phyloP scores from a whole-genome alignment of 2,329 filamentous ascomycete genomes.

The Botrytis fabae region DNA sequence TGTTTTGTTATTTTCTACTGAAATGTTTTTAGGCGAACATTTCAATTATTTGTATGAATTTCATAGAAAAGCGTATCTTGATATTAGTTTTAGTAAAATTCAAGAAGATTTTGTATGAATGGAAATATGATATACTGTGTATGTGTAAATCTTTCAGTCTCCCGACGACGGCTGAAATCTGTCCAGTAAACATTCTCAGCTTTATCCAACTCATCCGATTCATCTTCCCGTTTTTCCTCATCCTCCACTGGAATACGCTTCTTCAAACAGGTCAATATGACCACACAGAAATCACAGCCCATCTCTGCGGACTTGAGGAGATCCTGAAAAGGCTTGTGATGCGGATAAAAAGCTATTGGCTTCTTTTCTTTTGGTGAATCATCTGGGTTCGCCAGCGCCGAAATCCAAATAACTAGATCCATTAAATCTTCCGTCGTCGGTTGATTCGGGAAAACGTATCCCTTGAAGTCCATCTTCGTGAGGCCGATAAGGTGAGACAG shows the following conservation, averaged over 20 bases:
- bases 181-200: not conserved
- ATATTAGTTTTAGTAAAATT: too few relatives aligned
- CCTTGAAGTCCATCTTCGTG: not conserved
- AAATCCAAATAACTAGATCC: not conserved
- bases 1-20: not conserved
- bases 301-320: not conserved
- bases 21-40: not conserved
- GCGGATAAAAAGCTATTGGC: not conserved
- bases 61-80: not conserved
- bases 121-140: too few relatives aligned
- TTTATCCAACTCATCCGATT: not conserved
- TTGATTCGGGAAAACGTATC: not conserved
- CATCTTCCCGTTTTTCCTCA: not conserved
- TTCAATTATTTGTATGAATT: not conserved
- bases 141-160: not conserved
- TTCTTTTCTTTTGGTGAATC: not conserved
- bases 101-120: too few relatives aligned
- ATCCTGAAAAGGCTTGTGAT: not conserved
- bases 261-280: not conserved
- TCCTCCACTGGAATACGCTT: not conserved
- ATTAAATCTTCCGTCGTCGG: not conserved
- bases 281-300: not conserved
- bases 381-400: not conserved
- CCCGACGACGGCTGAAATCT: not conserved
- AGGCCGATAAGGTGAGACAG: not conserved